Base-by-base conservation (phyloP, 2,329 filamentous ascomycete genomes). In the Botrytis fabae region DNA sequence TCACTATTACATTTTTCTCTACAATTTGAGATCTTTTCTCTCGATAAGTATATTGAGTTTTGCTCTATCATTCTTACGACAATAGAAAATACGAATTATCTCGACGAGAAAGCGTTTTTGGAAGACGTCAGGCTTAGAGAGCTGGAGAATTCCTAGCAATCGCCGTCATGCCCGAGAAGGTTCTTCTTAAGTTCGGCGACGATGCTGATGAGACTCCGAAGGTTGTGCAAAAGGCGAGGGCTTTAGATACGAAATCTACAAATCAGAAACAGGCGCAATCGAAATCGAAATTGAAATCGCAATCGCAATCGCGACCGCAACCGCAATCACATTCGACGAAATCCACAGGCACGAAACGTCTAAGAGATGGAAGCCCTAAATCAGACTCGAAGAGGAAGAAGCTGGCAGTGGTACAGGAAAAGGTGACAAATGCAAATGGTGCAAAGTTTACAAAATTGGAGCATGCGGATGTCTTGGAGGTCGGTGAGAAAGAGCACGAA, bases 81-180 rank as follows among this genome's bases (percentile, higher is more conserved):
- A 28, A 44, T 28, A 42, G 38, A 44, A 57, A 63, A 28, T 44
- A 4, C 38, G 2, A 63, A 42, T 28, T n/a, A 63, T 1, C 18
- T 42, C 7, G 20, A n/a, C 38, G 2, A 18, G 3, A 57, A 57
- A 14, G n/a, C 18, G n/a, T 54, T 54, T 8, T 54, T 54, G 14
- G 7, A 18, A 57, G n/a, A 18, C 38, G n/a, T 44, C 8, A 28
- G 18, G 12, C 20, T 63, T 63, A 6, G 1, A 63, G 25, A 40
- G 35, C 60, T 61, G 35, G 35, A n/a, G 22, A n/a, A n/a, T 16
- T 62, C 60, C 60, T 28, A 7, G 14, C n/a, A 46, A 22, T 70
- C 32, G 32, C 40, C 42, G 57, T 44, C 44, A 85, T 85, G 83
- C 82, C 83, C 42, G 82, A 84, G 78, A 81, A 81, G 75, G 80